phyloP scores from a whole-genome alignment of 108 stramenopile genomes.

The Aureococcus anophagefferens region DNA sequence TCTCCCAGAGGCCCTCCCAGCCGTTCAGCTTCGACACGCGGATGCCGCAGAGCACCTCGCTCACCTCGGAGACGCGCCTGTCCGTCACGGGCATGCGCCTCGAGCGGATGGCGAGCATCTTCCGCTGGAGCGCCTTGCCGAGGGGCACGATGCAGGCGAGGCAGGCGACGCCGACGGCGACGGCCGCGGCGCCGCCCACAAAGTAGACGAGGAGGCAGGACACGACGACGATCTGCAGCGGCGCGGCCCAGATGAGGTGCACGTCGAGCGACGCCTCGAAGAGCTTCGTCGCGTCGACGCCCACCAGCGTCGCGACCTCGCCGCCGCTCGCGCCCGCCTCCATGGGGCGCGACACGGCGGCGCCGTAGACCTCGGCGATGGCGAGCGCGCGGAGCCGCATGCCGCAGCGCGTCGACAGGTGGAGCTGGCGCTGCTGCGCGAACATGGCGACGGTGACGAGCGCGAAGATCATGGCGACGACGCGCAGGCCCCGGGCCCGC shows the following conservation, averaged over 20 bases:
- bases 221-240: slow-evolving; percentile 60
- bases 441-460: slow-evolving; percentile 47
- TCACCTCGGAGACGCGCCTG: slow-evolving; percentile 53
- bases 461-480: slow-evolving; percentile 39
- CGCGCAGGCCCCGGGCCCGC: slow-evolving; percentile 36
- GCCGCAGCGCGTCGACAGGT: slow-evolving; percentile 54
- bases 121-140: slow-evolving; percentile 42
- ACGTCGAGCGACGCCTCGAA: slow-evolving; percentile 68
- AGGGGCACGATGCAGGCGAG: slow-evolving; percentile 59
- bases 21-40: slow-evolving; percentile 48
- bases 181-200: slow-evolving; percentile 52
- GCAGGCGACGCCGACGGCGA: slow-evolving; percentile 56
- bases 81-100: slow-evolving; percentile 57
- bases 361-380: slow-evolving; percentile 50
- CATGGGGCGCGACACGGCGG: slow-evolving; percentile 39
- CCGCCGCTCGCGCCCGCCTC: too few species aligned
- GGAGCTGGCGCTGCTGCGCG: slow-evolving; percentile 56
- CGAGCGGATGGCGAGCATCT: slow-evolving; percentile 53
- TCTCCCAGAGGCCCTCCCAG: neutral
- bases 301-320: slow-evolving; percentile 59
- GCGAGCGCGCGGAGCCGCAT: slow-evolving; percentile 47
- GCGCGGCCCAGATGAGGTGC: slow-evolving; percentile 75
- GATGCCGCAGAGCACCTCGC: slow-evolving; percentile 61
- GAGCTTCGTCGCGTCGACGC: slow-evolving; percentile 48
- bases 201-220: slow-evolving; percentile 43